Base-by-base conservation (phyloP, 352 stramenopile species). In the Blastocystis hominis region DNA sequence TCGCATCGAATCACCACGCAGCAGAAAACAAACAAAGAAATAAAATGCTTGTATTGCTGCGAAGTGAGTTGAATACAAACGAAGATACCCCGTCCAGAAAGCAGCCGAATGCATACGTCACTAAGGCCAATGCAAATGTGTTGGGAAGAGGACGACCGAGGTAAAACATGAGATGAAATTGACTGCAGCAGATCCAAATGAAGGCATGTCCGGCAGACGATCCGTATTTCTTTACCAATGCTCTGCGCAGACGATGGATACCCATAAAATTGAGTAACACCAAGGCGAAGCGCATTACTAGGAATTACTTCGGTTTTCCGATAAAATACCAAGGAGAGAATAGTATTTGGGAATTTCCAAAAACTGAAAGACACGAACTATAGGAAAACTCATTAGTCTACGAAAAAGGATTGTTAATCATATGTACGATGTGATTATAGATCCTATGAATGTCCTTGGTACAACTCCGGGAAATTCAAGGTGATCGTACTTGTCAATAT, bases 91-190 rank as follows among this genome's bases (percentile, higher is more conserved):
- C 75, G 30, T 89, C 46, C 1, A 95, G 89, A 90, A 89, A 93
- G 86, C 89, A 89, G 1, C 89, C 89, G 75, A 92, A 92, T 3
- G 89, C 90, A 81, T 93, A 90, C 4, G 91, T 89, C 17, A 90
- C 75, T 13, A 94, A 68, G 55, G 94, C 92, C 88, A 98, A 89
- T 38, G 97, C 96, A 90, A 98, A 98, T 15, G 93, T 94, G 91
- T 99, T 99, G 20, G 96, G 96, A 56, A 99, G 91, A 55, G 97
- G 96, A 42, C 97, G 93, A 56, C 92, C 94, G 20, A 96, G 91
- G 91, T 99, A 99, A 90, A 98, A 99, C 54, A 96, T 91, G 0
- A 98, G 91, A 90, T 99, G 97, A 90, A 98, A 98, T 90, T 98
- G 96, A 13, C 91, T 91, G 81, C 92, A 94, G 70, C 59, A 86